Conservation (phyloP, 192 early-diverging fungal genomes). For the Coemansia sp. region DNA sequence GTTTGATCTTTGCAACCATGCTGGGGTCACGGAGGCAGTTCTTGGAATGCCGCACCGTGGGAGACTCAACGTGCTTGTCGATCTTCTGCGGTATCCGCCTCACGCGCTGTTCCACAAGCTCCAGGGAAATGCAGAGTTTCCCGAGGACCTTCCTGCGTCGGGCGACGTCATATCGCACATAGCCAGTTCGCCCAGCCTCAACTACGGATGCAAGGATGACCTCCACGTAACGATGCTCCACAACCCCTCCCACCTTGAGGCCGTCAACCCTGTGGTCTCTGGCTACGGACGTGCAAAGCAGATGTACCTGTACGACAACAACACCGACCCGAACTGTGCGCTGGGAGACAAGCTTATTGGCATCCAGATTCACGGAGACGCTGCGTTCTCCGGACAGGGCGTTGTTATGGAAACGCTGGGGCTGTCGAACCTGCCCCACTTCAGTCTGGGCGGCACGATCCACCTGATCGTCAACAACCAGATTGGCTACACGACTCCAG, state of each 20-base stretch:
- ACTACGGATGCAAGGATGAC: constrained; percentile 58
- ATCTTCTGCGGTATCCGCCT: constrained; percentile 79
- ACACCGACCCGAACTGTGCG: constrained; percentile 67
- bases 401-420: constrained; percentile 96
- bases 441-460: constrained; percentile 90
- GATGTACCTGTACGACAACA: constrained; percentile 72
- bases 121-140: constrained; percentile 90
- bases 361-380: constrained; percentile 94
- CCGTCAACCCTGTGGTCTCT: constrained; percentile 93
- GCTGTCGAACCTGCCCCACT: constrained; percentile 93
- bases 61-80: constrained; percentile 88
- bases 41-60: constrained; percentile 97
- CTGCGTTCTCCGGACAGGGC: constrained; percentile 84
- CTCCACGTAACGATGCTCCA: constrained; percentile 88
- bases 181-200: constrained; percentile 75
- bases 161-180: constrained; percentile 94
- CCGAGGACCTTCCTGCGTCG: constrained; percentile 68
- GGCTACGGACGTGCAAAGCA: constrained; percentile 96
- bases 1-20: constrained; percentile 63
- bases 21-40: constrained; percentile 80
- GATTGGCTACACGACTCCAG: constrained; percentile 95
- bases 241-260: constrained; percentile 97
- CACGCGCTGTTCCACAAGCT: constrained; percentile 90
- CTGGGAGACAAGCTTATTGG: constrained; percentile 93
- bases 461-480: constrained; percentile 99